Percentiles rank a stretch among this genome's conserved stretches.
These are phyloP conservation scores for Odonthalia washingtoniensis DNA, from an alignment of 31 red algal genomes.

Conservation along the genomic window DNA sequence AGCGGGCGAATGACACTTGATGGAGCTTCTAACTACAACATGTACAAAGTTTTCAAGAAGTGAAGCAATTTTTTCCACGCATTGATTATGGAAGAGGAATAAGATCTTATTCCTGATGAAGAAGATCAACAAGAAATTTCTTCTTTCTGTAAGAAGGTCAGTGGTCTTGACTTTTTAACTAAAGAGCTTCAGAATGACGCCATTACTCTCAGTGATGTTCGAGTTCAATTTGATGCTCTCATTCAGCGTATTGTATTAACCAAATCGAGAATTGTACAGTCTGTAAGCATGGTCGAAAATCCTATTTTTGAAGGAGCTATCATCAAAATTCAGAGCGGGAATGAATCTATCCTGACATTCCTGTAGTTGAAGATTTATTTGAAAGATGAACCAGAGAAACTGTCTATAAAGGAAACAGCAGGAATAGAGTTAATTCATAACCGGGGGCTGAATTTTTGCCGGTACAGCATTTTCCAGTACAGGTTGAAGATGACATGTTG, in stretches of 20 bases:
- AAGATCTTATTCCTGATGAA: not conserved
- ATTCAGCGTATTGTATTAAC: not conserved
- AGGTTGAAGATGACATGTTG: too few relatives aligned
- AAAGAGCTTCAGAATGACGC: not conserved
- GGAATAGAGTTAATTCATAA: too few relatives aligned
- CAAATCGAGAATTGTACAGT: not conserved
- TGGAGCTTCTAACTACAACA: conserved; percentile 21
- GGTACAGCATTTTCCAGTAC: too few relatives aligned
- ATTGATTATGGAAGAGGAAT: not conserved
- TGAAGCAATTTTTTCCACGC: not conserved
- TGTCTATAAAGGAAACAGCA: too few relatives aligned
- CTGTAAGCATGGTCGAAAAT: not conserved
- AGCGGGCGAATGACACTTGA: not conserved
- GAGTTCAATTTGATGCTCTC: not conserved
- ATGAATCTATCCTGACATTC: not conserved
- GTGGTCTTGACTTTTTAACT: not conserved
- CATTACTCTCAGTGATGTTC: not conserved
- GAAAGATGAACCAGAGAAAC: too few relatives aligned
- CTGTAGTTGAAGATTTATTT: too few relatives aligned
- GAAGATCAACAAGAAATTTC: not conserved
- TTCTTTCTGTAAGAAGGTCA: not conserved
- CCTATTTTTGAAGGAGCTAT: not conserved
- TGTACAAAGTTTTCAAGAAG: not conserved
- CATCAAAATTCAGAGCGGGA: not conserved
- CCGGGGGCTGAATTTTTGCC: too few relatives aligned